Conservation (phyloP, 768 basidiomycete genomes). For the Podaxis mareebaensis region DNA sequence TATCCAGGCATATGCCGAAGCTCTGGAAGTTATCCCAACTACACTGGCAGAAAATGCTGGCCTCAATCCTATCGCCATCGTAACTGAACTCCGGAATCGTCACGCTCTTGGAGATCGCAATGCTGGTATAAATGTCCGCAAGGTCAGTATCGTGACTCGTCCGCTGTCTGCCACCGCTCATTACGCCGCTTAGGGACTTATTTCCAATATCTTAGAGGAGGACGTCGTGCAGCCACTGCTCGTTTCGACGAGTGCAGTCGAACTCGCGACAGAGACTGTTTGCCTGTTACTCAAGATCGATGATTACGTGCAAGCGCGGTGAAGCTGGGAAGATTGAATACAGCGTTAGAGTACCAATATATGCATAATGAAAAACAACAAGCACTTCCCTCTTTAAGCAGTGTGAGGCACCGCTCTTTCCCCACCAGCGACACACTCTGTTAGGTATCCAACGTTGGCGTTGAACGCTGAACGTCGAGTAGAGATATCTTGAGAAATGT, state of each 20-base stretch:
- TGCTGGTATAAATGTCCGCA: slow-evolving; percentile 98
- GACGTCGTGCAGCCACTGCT: slow-evolving; percentile 95
- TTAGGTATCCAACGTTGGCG: too few species aligned
- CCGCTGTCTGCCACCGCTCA: background rate
- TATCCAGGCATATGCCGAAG: slow-evolving; percentile 98
- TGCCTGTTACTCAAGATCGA: slow-evolving; percentile 94
- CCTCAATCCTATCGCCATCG: slow-evolving; percentile 95
- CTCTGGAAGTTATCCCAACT: slow-evolving; percentile 95
- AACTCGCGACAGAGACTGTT: slow-evolving; percentile 97
- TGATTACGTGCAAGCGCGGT: slow-evolving; percentile 85
- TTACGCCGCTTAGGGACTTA: slow-evolving; percentile 66
- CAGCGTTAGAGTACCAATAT: background rate
- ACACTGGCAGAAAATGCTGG: slow-evolving; percentile 99
- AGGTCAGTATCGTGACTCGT: slow-evolving; percentile 49
- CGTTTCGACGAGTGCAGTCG: slow-evolving; percentile 93
- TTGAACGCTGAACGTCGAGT: too few species aligned
- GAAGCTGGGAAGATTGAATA: slow-evolving; percentile 16
- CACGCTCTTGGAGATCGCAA: slow-evolving; percentile 94
- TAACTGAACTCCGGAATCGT: slow-evolving; percentile 95
- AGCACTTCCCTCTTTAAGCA: too few species aligned
- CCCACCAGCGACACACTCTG: too few species aligned
- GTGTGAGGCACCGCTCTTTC: too few species aligned
- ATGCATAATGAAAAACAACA: background rate
- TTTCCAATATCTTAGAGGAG: slow-evolving; percentile 97
- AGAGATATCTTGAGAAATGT: too few species aligned